phyloP scores from a whole-genome alignment of 2,329 filamentous ascomycete species.

The Cercospora sojina region DNA sequence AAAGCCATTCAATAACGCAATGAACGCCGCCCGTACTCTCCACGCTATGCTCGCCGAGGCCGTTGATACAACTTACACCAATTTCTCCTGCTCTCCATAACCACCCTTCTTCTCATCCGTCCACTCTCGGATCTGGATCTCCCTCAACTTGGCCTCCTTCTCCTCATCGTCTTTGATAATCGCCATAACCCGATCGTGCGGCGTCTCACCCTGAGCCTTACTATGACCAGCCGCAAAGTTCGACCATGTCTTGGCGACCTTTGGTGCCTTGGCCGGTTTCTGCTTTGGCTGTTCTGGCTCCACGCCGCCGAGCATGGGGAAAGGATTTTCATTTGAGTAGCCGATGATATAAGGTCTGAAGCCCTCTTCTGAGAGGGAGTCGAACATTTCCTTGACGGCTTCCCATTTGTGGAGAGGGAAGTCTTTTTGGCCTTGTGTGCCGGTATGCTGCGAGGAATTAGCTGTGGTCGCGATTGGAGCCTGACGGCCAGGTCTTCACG shows the following conservation, averaged over 20 bases:
- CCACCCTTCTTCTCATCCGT: constrained; percentile 27
- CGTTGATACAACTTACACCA: neutral
- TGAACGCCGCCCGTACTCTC: neutral
- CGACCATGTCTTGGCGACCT: constrained; percentile 32
- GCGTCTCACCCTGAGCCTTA: constrained; percentile 24
- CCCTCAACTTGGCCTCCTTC: constrained; percentile 32
- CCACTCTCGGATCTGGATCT: constrained; percentile 27
- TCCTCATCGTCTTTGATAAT: constrained; percentile 38
- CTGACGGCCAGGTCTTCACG: neutral
- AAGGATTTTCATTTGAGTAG: constrained; percentile 37
- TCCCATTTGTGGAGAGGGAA: constrained; percentile 33
- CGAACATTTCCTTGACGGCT: constrained; percentile 38
- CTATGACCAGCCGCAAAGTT: constrained; percentile 32
- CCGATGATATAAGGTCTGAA: constrained; percentile 38
- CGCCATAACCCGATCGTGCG: constrained; percentile 37
- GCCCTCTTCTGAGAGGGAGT: constrained; percentile 33
- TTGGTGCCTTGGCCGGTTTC: constrained; percentile 29
- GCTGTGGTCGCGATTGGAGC: neutral
- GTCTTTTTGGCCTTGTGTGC: constrained; percentile 34
- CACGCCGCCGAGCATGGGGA: constrained; percentile 37
- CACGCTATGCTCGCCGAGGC: neutral
- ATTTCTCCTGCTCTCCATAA: constrained; percentile 11
- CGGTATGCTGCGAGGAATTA: constrained; percentile 31
- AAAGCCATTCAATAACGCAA: neutral
- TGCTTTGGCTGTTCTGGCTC: constrained; percentile 32